Conservation (phyloP, 371 early-diverging fungal genomes). For the Batrachochytrium dendrobatidis region DNA sequence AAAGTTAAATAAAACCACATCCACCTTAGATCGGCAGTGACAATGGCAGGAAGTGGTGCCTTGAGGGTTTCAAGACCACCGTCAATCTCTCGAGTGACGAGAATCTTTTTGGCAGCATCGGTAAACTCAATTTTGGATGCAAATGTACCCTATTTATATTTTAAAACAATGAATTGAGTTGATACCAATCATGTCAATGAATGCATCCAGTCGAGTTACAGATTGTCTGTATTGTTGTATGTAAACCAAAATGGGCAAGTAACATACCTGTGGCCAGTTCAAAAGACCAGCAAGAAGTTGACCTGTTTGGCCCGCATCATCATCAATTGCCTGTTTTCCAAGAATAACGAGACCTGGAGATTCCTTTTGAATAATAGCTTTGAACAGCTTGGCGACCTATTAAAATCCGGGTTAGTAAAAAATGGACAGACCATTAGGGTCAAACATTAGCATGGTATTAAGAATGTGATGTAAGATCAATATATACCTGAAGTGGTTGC, state of each 20-base stretch:
- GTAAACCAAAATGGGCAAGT: background rate
- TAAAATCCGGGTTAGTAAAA: background rate
- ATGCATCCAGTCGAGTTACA: background rate
- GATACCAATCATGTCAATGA: slow-evolving; percentile 1
- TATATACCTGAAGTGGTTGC: slow-evolving; percentile 42
- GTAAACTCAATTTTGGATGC: slow-evolving; percentile 88
- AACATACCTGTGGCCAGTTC: slow-evolving; percentile 82
- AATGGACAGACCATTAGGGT: background rate
- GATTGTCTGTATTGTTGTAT: background rate
- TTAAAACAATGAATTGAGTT: slow-evolving; percentile 3
- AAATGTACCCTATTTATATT: slow-evolving; percentile 90
- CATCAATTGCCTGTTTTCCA: slow-evolving; percentile 98
- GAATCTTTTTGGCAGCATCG: slow-evolving; percentile 51
- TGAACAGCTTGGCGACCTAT: slow-evolving; percentile 86
- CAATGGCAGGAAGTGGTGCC: slow-evolving; percentile 78
- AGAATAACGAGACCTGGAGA: slow-evolving; percentile 89
- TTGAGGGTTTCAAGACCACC: slow-evolving; percentile 93
- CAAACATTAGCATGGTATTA: background rate
- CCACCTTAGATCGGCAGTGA: slow-evolving; percentile 95
- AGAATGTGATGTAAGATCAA: background rate
- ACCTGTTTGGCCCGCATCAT: slow-evolving; percentile 95
- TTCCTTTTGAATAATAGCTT: slow-evolving; percentile 80
- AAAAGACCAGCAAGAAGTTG: slow-evolving; percentile 97
- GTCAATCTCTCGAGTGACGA: slow-evolving; percentile 92
- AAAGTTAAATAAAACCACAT: background rate